Conservation (phyloP, 2,329 filamentous ascomycete species). For the Arthroderma sp. region DNA sequence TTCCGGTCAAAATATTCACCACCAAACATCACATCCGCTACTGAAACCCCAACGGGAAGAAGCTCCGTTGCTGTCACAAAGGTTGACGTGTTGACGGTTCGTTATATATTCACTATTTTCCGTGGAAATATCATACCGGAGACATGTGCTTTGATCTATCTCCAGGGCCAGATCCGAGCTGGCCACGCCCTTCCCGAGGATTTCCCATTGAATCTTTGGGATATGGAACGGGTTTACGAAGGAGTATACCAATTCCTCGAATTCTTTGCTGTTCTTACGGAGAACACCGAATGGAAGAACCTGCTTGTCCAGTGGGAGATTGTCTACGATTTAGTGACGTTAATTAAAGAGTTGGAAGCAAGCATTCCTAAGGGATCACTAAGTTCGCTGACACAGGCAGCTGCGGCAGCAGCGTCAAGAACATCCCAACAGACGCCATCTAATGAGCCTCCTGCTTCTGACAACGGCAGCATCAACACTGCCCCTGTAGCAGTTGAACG, state of each 20-base stretch:
- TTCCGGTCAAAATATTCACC: conserved; percentile 54
- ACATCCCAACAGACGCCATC: conserved; percentile 22
- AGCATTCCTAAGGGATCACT: conserved; percentile 75
- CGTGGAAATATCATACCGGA: conserved; percentile 85
- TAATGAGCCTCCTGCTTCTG: conserved; percentile 18
- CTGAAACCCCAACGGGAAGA: conserved; percentile 45
- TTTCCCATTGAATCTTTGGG: conserved; percentile 90
- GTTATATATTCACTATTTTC: conserved; percentile 88
- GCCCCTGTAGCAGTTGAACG: conserved; percentile 47
- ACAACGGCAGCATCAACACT: conserved; percentile 13
- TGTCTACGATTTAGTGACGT: conserved; percentile 72
- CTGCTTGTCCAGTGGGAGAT: conserved; percentile 88
- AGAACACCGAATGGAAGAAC: conserved; percentile 69
- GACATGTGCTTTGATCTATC: conserved; percentile 83
- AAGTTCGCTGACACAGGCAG: conserved; percentile 23
- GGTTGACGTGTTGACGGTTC: conserved; percentile 56
- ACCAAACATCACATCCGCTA: conserved; percentile 33
- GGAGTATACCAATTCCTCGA: conserved; percentile 89
- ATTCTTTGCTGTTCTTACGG: conserved; percentile 79
- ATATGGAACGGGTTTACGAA: conserved; percentile 94
- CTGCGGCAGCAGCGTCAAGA: conserved; percentile 20
- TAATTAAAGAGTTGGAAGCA: conserved; percentile 76
- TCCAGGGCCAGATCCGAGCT: conserved; percentile 79
- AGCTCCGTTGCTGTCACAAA: conserved; percentile 43
- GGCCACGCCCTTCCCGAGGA: conserved; percentile 66